Base-by-base conservation (phyloP, 2,329 filamentous ascomycete species). In the Aspergillus latus region DNA sequence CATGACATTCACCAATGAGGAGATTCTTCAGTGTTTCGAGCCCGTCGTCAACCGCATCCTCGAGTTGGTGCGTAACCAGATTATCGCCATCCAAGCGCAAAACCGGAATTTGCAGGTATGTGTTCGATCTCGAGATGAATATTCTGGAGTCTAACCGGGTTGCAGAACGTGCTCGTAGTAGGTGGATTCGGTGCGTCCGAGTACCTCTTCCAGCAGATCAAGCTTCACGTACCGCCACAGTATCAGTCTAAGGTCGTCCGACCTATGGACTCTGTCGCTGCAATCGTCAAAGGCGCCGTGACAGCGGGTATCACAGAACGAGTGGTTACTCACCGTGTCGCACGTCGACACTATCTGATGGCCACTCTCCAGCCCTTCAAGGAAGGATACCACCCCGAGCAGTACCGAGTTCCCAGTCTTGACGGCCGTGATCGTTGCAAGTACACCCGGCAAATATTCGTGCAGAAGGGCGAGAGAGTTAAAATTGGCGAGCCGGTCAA, bases 1-100 rank as follows among this genome's bases (percentile, higher is more conserved):
- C 80, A 99, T 99, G 94, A 97, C 93, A 2, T 99, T 99, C 73
- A 97, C 92, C 60, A 97, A 99, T 72, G 94, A 97, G 77, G 94
- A 99, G 76, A 97, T 99, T 67, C 82, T 99, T 65, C 93, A 97
- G 78, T 97, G 94, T 79, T 99, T 97, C 74, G 93, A 97, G 80
- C 94, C 94, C 10, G 94, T 99, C 8, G 93, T 97, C 54, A 97
- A 97, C 80, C 85, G 94, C 56, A 97, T 99, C 72, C 79, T 97
- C 66, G 94, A 97, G 76, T 84, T 97, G 62, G 94, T 97, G 58
- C 85, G 93, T 64, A 97, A 97, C 77, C 94, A 99, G 77, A 97
- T 99, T 74, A 97, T 97, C 68, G 94, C 94, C 64, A 97, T 99
- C 66, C 94, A 97, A 78, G 93, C 93, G 5, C 94, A 97, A 77